These are phyloP conservation scores for Rhodotorula glutinis DNA, from an alignment of 1,284 basidiomycete genomes.

Conservation along the genomic window DNA sequence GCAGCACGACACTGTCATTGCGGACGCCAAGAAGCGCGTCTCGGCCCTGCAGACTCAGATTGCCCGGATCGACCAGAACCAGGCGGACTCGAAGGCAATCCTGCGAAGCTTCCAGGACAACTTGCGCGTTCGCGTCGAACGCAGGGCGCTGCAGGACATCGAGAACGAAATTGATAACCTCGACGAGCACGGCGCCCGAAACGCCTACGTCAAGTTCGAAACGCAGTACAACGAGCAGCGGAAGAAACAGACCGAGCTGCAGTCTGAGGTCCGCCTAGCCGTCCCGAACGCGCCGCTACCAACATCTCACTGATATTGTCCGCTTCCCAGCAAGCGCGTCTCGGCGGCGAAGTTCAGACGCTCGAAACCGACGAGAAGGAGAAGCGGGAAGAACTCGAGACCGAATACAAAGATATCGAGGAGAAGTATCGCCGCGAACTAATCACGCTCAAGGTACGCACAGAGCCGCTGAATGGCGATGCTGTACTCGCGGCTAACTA, in stretches of 20 bases:
- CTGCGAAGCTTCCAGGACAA: slow-evolving; percentile 76
- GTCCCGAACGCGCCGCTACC: neutral
- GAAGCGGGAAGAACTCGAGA: slow-evolving; percentile 65
- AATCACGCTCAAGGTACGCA: slow-evolving; percentile 81
- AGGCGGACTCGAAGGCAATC: slow-evolving; percentile 48
- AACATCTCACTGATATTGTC: neutral
- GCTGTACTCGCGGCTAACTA: neutral
- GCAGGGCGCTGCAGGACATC: slow-evolving; percentile 63
- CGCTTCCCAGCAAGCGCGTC: slow-evolving; percentile 65
- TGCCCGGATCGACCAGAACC: slow-evolving; percentile 46
- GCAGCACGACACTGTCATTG: slow-evolving; percentile 49
- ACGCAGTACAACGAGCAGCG: slow-evolving; percentile 66
- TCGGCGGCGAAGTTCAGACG: slow-evolving; percentile 78
- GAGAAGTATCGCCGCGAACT: slow-evolving; percentile 84
- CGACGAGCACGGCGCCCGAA: slow-evolving; percentile 77
- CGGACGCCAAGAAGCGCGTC: slow-evolving; percentile 48
- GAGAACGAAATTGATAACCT: slow-evolving; percentile 69
- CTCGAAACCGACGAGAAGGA: slow-evolving; percentile 65
- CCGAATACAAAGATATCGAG: slow-evolving; percentile 82
- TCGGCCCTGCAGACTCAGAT: slow-evolving; percentile 57
- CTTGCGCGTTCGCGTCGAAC: slow-evolving; percentile 69
- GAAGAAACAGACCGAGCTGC: slow-evolving; percentile 55
- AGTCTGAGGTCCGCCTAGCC: slow-evolving; percentile 59
- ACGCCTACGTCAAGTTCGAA: slow-evolving; percentile 76
- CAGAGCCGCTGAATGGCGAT: too few species aligned